phyloP scores from a whole-genome alignment of 176 grass and related monocot genomes.

The Phyllostachys edulis region DNA sequence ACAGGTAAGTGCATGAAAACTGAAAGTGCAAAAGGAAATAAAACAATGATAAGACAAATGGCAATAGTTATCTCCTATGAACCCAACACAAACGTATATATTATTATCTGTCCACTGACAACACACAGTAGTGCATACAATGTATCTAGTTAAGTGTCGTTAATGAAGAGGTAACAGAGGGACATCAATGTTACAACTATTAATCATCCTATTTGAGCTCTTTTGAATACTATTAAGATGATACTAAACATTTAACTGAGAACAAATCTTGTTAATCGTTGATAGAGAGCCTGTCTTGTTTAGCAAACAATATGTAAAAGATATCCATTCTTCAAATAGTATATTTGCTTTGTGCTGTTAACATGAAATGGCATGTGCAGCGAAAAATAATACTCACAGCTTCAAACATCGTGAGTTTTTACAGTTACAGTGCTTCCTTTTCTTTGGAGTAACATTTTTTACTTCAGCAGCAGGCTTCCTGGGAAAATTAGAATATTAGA shows the following conservation, averaged over 20 bases:
- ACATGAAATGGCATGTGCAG: constrained; percentile 10
- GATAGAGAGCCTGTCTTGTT: background rate
- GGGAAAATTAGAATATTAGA: constrained; percentile 11
- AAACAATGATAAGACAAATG: background rate
- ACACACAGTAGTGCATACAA: background rate
- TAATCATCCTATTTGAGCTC: background rate
- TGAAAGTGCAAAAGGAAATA: constrained; percentile 1
- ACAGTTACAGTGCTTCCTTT: constrained; percentile 75
- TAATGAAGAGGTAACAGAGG: background rate
- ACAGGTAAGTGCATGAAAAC: background rate
- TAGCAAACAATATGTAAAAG: constrained; percentile 11
- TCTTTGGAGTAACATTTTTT: constrained; percentile 55
- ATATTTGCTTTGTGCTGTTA: background rate
- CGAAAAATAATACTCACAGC: constrained; percentile 45
- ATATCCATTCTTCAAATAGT: background rate
- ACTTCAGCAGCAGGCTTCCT: constrained; percentile 50
- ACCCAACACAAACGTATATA: background rate
- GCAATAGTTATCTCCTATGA: constrained; percentile 1
- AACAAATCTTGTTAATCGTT: background rate
- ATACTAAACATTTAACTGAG: background rate
- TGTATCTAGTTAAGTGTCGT: constrained; percentile 7
- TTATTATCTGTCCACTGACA: background rate
- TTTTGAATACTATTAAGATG: constrained; percentile 23
- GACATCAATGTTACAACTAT: background rate
- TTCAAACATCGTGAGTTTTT: constrained; percentile 74